These are phyloP conservation scores for Drechslerella coelobrocha DNA, from an alignment of 2,329 filamentous ascomycete genomes.

Conservation along the genomic window DNA sequence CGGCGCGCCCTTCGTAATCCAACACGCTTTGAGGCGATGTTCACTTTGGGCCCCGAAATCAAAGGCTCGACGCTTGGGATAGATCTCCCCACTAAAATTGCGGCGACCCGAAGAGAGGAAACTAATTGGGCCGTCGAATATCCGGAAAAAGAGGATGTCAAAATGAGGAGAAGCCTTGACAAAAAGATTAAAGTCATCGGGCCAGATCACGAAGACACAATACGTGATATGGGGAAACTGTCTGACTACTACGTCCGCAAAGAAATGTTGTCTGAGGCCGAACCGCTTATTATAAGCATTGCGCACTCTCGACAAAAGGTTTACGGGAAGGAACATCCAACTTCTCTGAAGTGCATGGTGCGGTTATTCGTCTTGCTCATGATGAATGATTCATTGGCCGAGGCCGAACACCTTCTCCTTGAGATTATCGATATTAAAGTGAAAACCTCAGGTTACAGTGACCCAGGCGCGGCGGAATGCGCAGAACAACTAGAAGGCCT, in stretches of 20 bases:
- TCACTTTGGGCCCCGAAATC: no score
- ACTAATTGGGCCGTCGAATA: no score
- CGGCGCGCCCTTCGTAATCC: no score
- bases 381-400: background rate
- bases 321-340: constrained; percentile 3
- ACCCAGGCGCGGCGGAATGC: no score
- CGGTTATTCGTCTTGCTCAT: background rate
- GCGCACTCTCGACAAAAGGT: constrained; percentile 1
- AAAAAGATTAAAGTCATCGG: constrained; percentile 13
- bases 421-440: constrained; percentile 1
- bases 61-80: no score
- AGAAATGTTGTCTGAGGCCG: background rate
- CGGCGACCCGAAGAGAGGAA: background rate
- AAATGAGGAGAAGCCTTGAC: background rate
- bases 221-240: constrained; percentile 14
- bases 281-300: background rate
- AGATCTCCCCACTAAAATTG: no score
- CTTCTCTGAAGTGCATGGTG: constrained; percentile 9
- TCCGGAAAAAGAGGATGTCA: no score
- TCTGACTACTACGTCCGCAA: background rate
- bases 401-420: constrained; percentile 3
- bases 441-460: background rate
- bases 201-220: constrained; percentile 12
- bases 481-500: background rate
- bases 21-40: no score